Evolutionary conservation across 2,329 filamentous ascomycete genomes (phyloP), one percentile per base, ranked within the genome.

Genomic region (Scortechinia acanthostroma): DNA sequence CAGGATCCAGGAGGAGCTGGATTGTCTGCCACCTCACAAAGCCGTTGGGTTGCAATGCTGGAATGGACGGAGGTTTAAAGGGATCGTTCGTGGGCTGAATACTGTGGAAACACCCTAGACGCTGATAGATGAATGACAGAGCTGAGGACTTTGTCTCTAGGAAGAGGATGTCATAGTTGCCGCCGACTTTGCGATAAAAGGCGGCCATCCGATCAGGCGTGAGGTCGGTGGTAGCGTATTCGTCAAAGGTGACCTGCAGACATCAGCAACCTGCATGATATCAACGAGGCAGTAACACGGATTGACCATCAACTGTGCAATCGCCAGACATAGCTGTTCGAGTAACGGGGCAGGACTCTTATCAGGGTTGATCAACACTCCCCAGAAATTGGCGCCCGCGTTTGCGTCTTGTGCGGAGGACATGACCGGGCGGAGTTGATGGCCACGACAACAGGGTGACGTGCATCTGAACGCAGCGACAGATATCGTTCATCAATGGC

Each of bases 21-120:
- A 84, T 78, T 0, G 78, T 83, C 64, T 83, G 77, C 79, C 79
- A 84, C 56, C 77, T 76, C 48, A 83, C 74, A 55, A 80, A 84
- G 42, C 80, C 80, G 53, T 72, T 71, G 3, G 72, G 73, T 48
- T 80, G 78, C 44, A 84, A 59, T 3, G 79, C 76, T 2, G 80
- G 80, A 17, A 82, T 65, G 0, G 65, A 68, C 0, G 80, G 80
- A 3, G 71, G 64, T n/a, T 71, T 69, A 53, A 80, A 83, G 17
- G 74, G 70, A 37, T 71, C 70, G 4, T 63, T 61, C 1, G 70
- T 70, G 2, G 76, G 77, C 50, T 82, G 77, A 21, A 84, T 62
- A 48, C 73, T 78, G 58, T 84, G 79, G 48, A 77, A 73, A 53
- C 80, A 83, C 46, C 80, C 80, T 17, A 84, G 65, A 13, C 74